phyloP scores from a whole-genome alignment of 257 asterid species.

The Plectranthus barbatus region DNA sequence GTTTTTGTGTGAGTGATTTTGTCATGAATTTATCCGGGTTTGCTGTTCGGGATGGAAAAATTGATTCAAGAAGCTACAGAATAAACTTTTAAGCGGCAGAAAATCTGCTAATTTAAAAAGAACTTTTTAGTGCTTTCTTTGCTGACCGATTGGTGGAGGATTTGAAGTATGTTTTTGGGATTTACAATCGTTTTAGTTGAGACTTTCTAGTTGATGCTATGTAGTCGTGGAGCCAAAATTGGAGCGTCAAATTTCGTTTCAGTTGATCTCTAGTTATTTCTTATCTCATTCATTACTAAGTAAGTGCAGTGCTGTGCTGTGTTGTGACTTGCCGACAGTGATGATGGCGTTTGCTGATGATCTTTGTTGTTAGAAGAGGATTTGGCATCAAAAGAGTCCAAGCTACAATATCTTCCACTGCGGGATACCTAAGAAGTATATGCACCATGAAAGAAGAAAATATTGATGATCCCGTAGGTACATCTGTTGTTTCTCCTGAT shows the following conservation, averaged over 20 bases:
- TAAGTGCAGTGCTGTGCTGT: not conserved
- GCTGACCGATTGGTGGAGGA: not conserved
- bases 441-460: slow-evolving; percentile 48
- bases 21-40: not conserved
- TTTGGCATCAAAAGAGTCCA: slow-evolving; percentile 10
- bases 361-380: slow-evolving; percentile 27
- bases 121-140: too few species aligned
- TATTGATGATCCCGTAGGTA: slow-evolving; percentile 10
- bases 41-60: not conserved
- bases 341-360: slow-evolving; percentile 40
- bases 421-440: slow-evolving; percentile 14
- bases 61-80: not conserved
- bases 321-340: slow-evolving; percentile 9
- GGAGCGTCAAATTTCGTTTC: not conserved
- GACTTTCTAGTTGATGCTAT: not conserved
- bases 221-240: not conserved
- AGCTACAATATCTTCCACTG: not conserved
- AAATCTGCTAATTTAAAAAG: not conserved
- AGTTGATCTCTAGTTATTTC: not conserved
- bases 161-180: not conserved
- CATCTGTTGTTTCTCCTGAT: slow-evolving; percentile 17
- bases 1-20: not conserved
- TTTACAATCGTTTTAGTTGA: not conserved
- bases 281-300: not conserved
- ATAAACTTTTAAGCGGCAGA: not conserved